Percentiles rank a stretch among this genome's conserved stretches.
phyloP scores from a whole-genome alignment of 208 protist genomes.

The Leishmania martiniquensis region DNA sequence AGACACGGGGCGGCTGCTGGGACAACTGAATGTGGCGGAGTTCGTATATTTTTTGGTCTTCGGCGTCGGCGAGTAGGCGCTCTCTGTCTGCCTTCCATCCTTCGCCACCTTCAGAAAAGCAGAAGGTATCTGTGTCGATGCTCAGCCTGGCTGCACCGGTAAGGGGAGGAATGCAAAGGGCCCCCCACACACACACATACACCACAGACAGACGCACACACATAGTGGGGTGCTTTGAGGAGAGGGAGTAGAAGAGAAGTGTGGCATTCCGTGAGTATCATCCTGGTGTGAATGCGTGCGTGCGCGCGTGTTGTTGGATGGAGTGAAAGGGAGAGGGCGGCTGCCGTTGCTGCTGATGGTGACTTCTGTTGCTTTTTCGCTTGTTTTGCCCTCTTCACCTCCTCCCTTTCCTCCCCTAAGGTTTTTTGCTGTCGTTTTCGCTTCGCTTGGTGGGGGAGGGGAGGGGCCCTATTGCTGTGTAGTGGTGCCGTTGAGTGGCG shows the following conservation, averaged over 20 bases:
- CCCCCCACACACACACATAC: too few relatives aligned
- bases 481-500: not conserved
- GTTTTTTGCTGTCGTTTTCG: not conserved
- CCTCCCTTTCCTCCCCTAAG: not conserved
- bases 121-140: not conserved
- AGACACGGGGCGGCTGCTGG: slow-evolving; percentile 64
- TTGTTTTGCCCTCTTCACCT: too few relatives aligned
- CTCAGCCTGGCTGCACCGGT: not conserved
- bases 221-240: too few relatives aligned
- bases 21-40: slow-evolving; percentile 80
- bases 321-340: too few relatives aligned
- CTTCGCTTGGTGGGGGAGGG: not conserved
- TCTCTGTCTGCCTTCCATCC: not conserved
- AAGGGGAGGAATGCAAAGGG: not conserved
- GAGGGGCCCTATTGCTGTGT: not conserved
- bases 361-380: too few relatives aligned
- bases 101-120: not conserved
- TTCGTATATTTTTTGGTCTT: slow-evolving; percentile 82
- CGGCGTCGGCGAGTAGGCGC: slow-evolving; percentile 24
- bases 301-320: too few relatives aligned
- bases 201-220: too few relatives aligned
- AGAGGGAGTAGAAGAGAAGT: too few relatives aligned
- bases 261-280: not conserved
- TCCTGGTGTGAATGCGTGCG: too few relatives aligned
- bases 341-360: too few relatives aligned